phyloP scores from a whole-genome alignment of 352 stramenopile species.

The Globisporangium paroecandrum region DNA sequence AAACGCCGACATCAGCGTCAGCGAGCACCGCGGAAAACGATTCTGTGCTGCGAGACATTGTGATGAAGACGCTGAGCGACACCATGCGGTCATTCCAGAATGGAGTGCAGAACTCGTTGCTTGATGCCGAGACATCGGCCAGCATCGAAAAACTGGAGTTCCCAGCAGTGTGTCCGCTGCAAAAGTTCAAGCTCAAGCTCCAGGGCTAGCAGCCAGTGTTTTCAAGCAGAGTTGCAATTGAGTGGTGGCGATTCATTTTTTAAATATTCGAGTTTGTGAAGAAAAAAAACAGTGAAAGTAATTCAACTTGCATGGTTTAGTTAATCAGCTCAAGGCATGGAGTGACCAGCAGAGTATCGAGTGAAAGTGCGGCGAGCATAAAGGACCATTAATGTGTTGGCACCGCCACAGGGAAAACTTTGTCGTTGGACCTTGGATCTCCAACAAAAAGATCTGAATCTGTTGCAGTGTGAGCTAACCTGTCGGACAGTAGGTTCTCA shows the following conservation, averaged over 20 bases:
- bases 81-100: conserved; percentile 11
- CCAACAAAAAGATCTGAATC: neutral
- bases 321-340: neutral
- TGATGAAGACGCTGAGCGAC: conserved; percentile 12
- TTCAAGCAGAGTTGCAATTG: neutral
- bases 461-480: no score
- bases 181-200: neutral
- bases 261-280: neutral
- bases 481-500: no score
- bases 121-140: neutral
- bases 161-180: conserved; percentile 4
- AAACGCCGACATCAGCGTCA: neutral
- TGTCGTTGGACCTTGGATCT: neutral
- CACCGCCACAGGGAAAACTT: neutral
- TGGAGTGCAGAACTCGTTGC: conserved; percentile 8
- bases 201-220: neutral
- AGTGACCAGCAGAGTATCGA: neutral
- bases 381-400: neutral
- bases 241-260: neutral
- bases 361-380: neutral
- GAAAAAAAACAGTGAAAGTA: neutral
- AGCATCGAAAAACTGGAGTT: neutral
- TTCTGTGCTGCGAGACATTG: neutral
- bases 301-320: neutral
- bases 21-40: neutral